A percentile compares a stretch with the other conserved stretches of the same genome.
These are phyloP conservation scores for Umbelopsis sp. DNA, from an alignment of 192 early-diverging fungal species.

Conservation along the genomic window DNA sequence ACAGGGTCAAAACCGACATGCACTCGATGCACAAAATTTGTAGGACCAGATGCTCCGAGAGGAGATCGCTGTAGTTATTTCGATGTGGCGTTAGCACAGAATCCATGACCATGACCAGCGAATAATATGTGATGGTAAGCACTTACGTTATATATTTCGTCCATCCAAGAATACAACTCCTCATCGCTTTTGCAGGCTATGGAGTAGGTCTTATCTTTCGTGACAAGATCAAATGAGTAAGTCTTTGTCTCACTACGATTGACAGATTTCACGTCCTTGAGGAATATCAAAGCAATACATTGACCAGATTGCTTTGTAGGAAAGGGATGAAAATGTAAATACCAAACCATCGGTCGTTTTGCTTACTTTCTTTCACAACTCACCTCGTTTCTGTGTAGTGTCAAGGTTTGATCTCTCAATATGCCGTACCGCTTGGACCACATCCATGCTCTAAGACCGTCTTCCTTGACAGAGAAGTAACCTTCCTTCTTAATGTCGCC, in stretches of 20 bases:
- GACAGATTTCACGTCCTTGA: constrained; percentile 90
- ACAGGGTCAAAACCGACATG: constrained; percentile 73
- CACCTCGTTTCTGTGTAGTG: constrained; percentile 94
- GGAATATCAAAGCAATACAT: constrained; percentile 84
- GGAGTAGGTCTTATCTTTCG: constrained; percentile 92
- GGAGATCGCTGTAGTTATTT: constrained; percentile 61
- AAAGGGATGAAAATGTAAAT: not conserved
- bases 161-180: constrained; percentile 98
- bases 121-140: not conserved
- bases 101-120: not conserved
- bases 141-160: constrained; percentile 90
- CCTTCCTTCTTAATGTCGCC: constrained; percentile 71
- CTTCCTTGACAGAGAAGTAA: constrained; percentile 88
- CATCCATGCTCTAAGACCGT: constrained; percentile 86
- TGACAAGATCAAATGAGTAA: constrained; percentile 93
- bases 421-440: constrained; percentile 95
- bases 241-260: constrained; percentile 85
- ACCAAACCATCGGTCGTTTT: not conserved
- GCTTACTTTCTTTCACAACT: constrained; percentile 15
- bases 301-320: constrained; percentile 75
- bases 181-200: constrained; percentile 93
- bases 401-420: constrained; percentile 84
- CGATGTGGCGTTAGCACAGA: not conserved
- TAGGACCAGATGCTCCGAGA: constrained; percentile 79
- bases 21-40: constrained; percentile 86